Percentiles rank a stretch among this genome's conserved stretches.
Conservation (phyloP, 202 grass and related monocot genomes). For the Sporobolus alterniflorus region DNA sequence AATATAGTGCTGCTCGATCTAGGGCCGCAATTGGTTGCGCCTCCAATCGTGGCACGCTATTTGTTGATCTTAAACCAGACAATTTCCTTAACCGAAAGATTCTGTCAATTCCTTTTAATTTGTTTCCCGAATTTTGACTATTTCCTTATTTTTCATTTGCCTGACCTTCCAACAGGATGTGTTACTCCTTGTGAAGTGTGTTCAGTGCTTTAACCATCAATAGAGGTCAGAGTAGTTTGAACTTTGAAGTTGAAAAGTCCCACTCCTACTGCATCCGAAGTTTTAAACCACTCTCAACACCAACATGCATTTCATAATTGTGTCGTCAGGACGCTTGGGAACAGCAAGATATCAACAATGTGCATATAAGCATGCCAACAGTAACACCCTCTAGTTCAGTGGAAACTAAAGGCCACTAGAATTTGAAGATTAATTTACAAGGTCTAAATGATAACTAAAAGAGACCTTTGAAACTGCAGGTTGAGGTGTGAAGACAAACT, state of each 20-base stretch:
- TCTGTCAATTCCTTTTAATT: too few relatives aligned
- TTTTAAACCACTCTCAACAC: slow-evolving; percentile 5
- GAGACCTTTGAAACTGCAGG: neutral
- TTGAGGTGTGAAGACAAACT: neutral
- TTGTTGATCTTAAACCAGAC: too few relatives aligned
- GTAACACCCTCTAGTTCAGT: neutral
- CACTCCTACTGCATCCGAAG: neutral
- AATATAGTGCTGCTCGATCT: too few relatives aligned
- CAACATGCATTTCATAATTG: slow-evolving; percentile 16
- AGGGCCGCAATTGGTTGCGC: too few relatives aligned
- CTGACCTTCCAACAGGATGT: too few relatives aligned
- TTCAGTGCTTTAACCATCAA: slow-evolving; percentile 23
- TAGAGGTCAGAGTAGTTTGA: slow-evolving; percentile 2
- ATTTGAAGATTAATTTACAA: neutral
- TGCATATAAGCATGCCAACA: neutral
- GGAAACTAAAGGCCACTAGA: neutral
- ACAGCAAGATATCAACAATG: neutral
- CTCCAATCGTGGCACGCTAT: too few relatives aligned
- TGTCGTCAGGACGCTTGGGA: neutral
- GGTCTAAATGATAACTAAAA: neutral
- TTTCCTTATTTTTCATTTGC: too few relatives aligned
- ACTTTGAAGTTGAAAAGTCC: neutral
- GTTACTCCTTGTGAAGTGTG: too few relatives aligned
- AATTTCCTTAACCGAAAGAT: too few relatives aligned
- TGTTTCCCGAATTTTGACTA: too few relatives aligned